Evolutionary conservation across 139 green algal genomes (phyloP).

Genomic region (Gonium pectorale): DNA sequence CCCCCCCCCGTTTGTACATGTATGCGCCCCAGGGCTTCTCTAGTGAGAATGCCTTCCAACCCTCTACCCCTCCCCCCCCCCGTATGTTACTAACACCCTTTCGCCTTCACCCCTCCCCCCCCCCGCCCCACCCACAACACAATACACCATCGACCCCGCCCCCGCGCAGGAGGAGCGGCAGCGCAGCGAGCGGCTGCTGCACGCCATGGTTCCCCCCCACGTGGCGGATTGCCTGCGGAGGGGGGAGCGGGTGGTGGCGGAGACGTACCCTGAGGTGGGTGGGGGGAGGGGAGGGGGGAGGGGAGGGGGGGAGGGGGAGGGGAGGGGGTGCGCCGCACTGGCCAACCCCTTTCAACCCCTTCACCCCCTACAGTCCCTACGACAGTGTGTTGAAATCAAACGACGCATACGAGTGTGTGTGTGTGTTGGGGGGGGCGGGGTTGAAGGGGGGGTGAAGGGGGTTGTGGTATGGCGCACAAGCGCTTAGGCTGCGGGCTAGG

Average conservation of each 20-base stretch:
- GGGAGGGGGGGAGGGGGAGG: neutral
- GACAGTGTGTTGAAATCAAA: neutral
- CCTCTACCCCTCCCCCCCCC: too few relatives aligned
- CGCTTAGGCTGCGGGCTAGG: too few relatives aligned
- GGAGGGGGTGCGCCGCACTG: neutral
- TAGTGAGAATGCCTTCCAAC: too few relatives aligned
- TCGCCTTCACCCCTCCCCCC: too few relatives aligned
- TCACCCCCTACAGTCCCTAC: too few relatives aligned
- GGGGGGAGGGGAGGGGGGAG: too few relatives aligned
- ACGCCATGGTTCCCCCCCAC: constrained; percentile 12
- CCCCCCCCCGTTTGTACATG: too few relatives aligned
- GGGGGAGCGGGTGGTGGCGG: neutral
- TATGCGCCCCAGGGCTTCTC: too few relatives aligned
- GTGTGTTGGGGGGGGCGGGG: neutral
- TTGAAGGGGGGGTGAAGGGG: neutral
- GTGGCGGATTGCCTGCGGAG: constrained; percentile 9
- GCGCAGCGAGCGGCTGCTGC: constrained; percentile 24
- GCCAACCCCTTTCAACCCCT: too few relatives aligned
- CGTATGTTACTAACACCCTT: too few relatives aligned
- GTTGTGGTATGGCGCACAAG: too few relatives aligned
- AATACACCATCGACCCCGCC: neutral
- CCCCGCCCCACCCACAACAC: neutral
- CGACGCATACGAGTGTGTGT: neutral
- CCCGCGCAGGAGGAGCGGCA: constrained; percentile 6
- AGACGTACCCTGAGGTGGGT: constrained; percentile 30